A percentile compares a stretch with the other conserved stretches of the same genome.
phyloP scores from a whole-genome alignment of 2,329 filamentous ascomycete species.

The Clonostachys rhizophaga region DNA sequence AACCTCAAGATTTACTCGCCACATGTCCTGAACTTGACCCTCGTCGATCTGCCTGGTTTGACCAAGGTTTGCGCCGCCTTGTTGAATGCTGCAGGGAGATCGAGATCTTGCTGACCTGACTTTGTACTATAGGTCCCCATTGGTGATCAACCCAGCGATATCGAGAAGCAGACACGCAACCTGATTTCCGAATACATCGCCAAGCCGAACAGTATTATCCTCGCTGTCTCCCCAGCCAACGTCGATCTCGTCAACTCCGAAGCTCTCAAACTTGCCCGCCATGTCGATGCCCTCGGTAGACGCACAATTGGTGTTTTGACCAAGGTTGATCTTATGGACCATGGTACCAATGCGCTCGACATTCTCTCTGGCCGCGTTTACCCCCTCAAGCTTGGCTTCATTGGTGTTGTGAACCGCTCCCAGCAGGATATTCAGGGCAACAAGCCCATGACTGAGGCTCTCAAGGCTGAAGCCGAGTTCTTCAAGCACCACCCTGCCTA shows the following conservation, averaged over 20 bases:
- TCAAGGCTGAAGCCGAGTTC: slow-evolving; percentile 88
- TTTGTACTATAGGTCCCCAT: slow-evolving; percentile 68
- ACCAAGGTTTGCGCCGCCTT: slow-evolving; percentile 65
- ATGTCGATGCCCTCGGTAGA: slow-evolving; percentile 92
- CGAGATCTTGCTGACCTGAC: not conserved
- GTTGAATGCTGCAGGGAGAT: slow-evolving; percentile 1
- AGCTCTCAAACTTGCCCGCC: slow-evolving; percentile 89
- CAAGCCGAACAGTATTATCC: slow-evolving; percentile 96
- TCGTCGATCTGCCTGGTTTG: slow-evolving; percentile 92
- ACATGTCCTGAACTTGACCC: slow-evolving; percentile 89
- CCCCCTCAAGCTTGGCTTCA: slow-evolving; percentile 93
- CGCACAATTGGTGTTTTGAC: slow-evolving; percentile 96
- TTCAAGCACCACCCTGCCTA: slow-evolving; percentile 97
- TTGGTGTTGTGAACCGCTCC: slow-evolving; percentile 95
- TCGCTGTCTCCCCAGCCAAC: slow-evolving; percentile 95
- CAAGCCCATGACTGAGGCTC: slow-evolving; percentile 89
- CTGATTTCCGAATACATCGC: slow-evolving; percentile 98
- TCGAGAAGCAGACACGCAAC: slow-evolving; percentile 96
- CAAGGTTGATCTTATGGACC: slow-evolving; percentile 97
- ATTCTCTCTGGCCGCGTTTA: slow-evolving; percentile 97
- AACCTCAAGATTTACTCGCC: slow-evolving; percentile 99
- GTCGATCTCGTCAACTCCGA: slow-evolving; percentile 99
- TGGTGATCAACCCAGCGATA: slow-evolving; percentile 94
- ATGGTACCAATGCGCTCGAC: slow-evolving; percentile 95
- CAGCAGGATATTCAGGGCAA: slow-evolving; percentile 97